phyloP scores from a whole-genome alignment of 495 filamentous ascomycete species.

The Aspergillus leporis region DNA sequence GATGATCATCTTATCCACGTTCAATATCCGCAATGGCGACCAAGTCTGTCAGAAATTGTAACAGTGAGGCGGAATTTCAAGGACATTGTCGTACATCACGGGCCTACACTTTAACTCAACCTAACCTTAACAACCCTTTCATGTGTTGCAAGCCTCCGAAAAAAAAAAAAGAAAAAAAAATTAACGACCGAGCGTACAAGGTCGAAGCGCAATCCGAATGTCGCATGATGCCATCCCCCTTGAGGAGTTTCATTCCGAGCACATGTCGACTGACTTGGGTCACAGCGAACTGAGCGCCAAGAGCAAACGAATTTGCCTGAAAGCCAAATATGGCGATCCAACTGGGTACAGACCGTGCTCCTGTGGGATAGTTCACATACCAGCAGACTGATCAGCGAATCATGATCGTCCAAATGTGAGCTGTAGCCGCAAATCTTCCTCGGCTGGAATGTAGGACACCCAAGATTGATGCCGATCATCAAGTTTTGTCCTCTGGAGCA shows the following conservation, averaged over 20 bases:
- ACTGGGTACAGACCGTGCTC: background rate
- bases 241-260: background rate
- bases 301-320: background rate
- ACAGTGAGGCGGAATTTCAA: background rate
- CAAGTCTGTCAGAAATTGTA: background rate
- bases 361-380: background rate
- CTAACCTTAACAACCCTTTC: too few species aligned
- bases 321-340: background rate
- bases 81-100: background rate
- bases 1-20: too few species aligned
- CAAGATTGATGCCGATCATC: background rate
- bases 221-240: background rate
- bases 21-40: too few species aligned
- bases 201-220: background rate
- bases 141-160: too few species aligned
- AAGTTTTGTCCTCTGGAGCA: background rate
- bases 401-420: background rate
- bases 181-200: background rate
- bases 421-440: background rate
- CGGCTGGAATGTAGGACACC: background rate
- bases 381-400: background rate
- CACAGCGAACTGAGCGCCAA: background rate
- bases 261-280: constrained; percentile 2
- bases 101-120: background rate
- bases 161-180: background rate